phyloP scores from a whole-genome alignment of 257 asterid species.

The Ilex aquifolium region DNA sequence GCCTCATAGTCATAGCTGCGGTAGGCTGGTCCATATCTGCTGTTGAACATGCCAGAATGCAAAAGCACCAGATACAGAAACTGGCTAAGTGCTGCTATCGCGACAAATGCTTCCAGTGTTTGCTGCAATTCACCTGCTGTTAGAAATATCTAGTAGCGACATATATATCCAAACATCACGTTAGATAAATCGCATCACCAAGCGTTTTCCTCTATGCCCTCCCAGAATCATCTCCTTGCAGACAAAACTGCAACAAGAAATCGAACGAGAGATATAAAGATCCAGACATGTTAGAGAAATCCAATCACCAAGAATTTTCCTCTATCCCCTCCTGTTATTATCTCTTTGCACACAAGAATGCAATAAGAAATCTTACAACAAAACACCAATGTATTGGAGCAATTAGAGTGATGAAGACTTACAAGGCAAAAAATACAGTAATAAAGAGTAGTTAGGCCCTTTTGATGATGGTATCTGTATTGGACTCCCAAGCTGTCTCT shows the following conservation, averaged over 20 bases:
- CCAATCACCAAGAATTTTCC: not conserved
- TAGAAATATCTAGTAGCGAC: not conserved
- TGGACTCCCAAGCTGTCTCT: no score
- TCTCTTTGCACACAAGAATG: not conserved
- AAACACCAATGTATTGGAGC: not conserved
- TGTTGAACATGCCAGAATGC: conserved; percentile 44
- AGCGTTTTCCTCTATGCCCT: conserved; percentile 71
- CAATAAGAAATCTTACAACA: not conserved
- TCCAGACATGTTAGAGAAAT: not conserved
- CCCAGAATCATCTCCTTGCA: conserved; percentile 80
- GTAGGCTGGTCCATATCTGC: conserved; percentile 34
- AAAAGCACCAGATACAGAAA: conserved; percentile 54
- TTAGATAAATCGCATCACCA: conserved; percentile 30
- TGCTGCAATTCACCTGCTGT: conserved; percentile 34
- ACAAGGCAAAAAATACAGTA: no score
- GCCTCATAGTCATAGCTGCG: conserved; percentile 5
- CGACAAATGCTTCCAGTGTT: conserved; percentile 67
- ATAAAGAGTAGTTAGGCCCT: no score
- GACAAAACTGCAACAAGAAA: conserved; percentile 42
- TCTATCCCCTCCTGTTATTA: not conserved
- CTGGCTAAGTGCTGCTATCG: conserved; percentile 50
- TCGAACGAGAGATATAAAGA: not conserved
- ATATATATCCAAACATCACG: not conserved
- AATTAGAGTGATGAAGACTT: not conserved
- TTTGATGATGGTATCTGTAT: no score